Conservation (phyloP, 2,329 filamentous ascomycete species). For the Cladosporium sphaerospermum region DNA sequence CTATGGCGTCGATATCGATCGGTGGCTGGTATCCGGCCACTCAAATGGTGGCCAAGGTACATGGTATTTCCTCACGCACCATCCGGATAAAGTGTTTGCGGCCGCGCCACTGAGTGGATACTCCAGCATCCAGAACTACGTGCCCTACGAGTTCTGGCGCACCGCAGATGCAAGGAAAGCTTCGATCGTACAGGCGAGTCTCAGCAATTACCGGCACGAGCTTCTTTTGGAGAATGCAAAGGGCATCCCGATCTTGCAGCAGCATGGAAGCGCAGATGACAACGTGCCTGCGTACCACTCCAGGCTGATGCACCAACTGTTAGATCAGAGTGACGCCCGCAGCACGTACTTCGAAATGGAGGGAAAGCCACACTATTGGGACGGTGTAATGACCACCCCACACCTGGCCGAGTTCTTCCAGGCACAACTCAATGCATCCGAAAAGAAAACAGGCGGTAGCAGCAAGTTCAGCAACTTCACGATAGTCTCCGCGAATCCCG, state of each 20-base stretch:
- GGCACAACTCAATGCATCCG: constrained; percentile 26
- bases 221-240: constrained; percentile 46
- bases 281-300: constrained; percentile 56
- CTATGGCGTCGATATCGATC: constrained; percentile 37
- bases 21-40: constrained; percentile 51
- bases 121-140: constrained; percentile 53
- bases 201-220: constrained; percentile 51
- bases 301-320: constrained; percentile 46
- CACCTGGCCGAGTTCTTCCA: constrained; percentile 45
- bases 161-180: constrained; percentile 46
- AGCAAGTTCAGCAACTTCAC: constrained; percentile 35
- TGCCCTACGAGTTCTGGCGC: constrained; percentile 52
- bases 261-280: constrained; percentile 51
- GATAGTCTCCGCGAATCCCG: constrained; percentile 47
- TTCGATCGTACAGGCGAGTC: constrained; percentile 42
- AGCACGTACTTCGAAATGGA: constrained; percentile 47
- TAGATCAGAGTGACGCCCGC: constrained; percentile 37
- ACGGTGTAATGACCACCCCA: constrained; percentile 49
- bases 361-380: constrained; percentile 48
- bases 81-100: constrained; percentile 51
- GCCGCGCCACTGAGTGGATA: constrained; percentile 55
- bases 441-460: constrained; percentile 13
- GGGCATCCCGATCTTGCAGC: constrained; percentile 49
- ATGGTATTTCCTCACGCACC: constrained; percentile 52
- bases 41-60: constrained; percentile 57